A percentile compares a stretch with the other conserved stretches of the same genome.
phyloP scores from a whole-genome alignment of 1,284 basidiomycete genomes.

The Ceratobasidium sp. region DNA sequence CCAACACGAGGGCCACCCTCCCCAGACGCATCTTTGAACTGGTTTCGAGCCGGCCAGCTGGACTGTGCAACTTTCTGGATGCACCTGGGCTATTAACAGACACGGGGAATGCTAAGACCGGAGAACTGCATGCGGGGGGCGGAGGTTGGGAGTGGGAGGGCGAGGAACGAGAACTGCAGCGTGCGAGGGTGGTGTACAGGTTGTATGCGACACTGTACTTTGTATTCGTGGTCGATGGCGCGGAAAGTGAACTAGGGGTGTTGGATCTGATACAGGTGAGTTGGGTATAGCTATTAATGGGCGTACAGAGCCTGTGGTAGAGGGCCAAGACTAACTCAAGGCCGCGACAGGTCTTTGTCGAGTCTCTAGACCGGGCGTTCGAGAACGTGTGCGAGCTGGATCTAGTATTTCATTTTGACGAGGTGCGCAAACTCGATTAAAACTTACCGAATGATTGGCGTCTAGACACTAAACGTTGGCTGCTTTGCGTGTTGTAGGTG shows the following conservation, averaged over 20 bases:
- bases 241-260: constrained; percentile 95
- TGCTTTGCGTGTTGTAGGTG: constrained; percentile 59
- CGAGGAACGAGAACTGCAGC: constrained; percentile 18
- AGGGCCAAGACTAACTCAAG: background rate
- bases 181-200: constrained; percentile 76
- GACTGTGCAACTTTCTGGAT: constrained; percentile 92
- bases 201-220: constrained; percentile 97
- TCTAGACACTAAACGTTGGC: background rate
- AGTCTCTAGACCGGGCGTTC: constrained; percentile 93
- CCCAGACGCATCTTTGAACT: constrained; percentile 86
- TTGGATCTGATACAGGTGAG: constrained; percentile 94
- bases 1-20: constrained; percentile 52
- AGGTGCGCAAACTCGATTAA: constrained; percentile 61
- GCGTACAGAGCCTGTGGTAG: no score
- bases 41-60: constrained; percentile 75
- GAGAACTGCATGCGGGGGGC: constrained; percentile 19
- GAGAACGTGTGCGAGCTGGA: constrained; percentile 99
- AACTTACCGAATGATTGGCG: constrained; percentile 3
- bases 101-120: background rate
- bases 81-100: constrained; percentile 81
- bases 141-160: constrained; percentile 34
- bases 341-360: constrained; percentile 85
- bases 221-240: constrained; percentile 94
- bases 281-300: constrained; percentile 2
- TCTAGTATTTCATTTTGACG: constrained; percentile 98